Evolutionary conservation across 805 yeast species (phyloP).

Genomic region (Candida chauliodis): DNA sequence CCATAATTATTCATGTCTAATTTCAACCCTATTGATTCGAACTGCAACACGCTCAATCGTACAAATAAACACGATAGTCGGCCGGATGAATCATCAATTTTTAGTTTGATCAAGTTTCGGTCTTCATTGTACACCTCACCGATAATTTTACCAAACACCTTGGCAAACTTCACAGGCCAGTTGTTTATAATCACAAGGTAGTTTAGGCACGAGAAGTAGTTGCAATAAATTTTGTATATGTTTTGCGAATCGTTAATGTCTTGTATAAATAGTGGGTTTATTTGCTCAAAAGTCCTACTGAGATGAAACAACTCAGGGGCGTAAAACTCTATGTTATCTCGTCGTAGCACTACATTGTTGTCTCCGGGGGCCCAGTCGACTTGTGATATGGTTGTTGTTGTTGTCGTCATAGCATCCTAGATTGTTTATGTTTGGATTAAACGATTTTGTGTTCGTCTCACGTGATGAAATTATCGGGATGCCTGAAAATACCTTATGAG

Average conservation of each 20-base stretch:
- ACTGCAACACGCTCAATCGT: slow-evolving; percentile 13
- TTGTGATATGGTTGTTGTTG: neutral
- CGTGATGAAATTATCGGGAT: too few relatives aligned
- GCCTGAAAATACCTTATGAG: too few relatives aligned
- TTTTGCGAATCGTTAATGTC: slow-evolving; percentile 22
- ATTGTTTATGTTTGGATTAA: too few relatives aligned
- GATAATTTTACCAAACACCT: slow-evolving; percentile 26
- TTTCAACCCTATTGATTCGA: slow-evolving; percentile 13
- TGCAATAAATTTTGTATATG: slow-evolving; percentile 16
- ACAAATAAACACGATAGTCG: slow-evolving; percentile 23
- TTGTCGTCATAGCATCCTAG: slow-evolving; percentile 4
- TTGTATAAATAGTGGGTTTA: slow-evolving; percentile 24
- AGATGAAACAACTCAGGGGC: slow-evolving; percentile 32
- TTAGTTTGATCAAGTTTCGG: slow-evolving; percentile 13
- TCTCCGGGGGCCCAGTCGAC: slow-evolving; percentile 34
- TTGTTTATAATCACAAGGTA: slow-evolving; percentile 24
- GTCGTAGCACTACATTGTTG: slow-evolving; percentile 29
- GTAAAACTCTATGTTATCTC: slow-evolving; percentile 21
- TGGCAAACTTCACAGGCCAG: slow-evolving; percentile 27
- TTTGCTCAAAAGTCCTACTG: slow-evolving; percentile 21
- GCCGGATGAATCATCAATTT: slow-evolving; percentile 36
- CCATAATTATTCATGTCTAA: slow-evolving; percentile 18
- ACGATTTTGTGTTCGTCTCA: too few relatives aligned
- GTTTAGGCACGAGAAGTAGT: slow-evolving; percentile 11
- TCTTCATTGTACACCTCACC: slow-evolving; percentile 17